Base-by-base conservation (phyloP, 163 green algal genomes). In the Coccomyxa subellipsoidea region DNA sequence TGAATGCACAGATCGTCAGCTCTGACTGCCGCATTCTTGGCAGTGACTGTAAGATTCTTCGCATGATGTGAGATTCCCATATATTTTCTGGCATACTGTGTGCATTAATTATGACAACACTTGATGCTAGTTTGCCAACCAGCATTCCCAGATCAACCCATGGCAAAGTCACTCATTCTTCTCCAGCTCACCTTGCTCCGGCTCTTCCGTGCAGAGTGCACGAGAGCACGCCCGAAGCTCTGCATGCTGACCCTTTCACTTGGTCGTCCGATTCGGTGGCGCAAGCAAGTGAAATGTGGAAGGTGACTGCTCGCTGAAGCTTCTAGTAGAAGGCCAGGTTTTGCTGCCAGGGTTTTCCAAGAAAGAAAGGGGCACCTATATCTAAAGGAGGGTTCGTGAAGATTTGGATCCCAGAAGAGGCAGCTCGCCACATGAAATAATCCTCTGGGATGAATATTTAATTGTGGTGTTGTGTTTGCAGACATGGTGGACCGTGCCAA, bases 161-260 rank as follows among this genome's bases (percentile, higher is more conserved):
- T 59, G 47, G 15, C 47, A 59, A 18, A 59, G 47, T 59, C 3
- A 59, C 47, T 59, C 47, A 9, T 35, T 75, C 29, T 35, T n/a
- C 27, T 75, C 4, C n/a, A n/a, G 15, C 6, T 36, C 66, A 75
- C n/a, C 29, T 35, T 75, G 66, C 29, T 31, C 34, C 38, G 23
- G 73, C 32, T 80, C 32, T 31, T 38, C 4, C 47, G 47, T 59
- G 72, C 80, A 31, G 72, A 73, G 32, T 71, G 80, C 35, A 40
- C 71, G 38, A 84, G 47, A 77, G 80, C 72, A n/a, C 80, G 73
- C 54, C 80, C 80, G 36, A 84, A 71, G 77, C 80, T 76, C 80
- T 84, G 80, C 80, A 84, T 84, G 34, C 23, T 59, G 47, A 2
- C 47, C 47, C 23, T 59, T 18, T 27, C 21, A 59, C 15, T 27